Evolutionary conservation across 2,329 filamentous ascomycete genomes (phyloP).

Genomic region (Cladosporium sp.): DNA sequence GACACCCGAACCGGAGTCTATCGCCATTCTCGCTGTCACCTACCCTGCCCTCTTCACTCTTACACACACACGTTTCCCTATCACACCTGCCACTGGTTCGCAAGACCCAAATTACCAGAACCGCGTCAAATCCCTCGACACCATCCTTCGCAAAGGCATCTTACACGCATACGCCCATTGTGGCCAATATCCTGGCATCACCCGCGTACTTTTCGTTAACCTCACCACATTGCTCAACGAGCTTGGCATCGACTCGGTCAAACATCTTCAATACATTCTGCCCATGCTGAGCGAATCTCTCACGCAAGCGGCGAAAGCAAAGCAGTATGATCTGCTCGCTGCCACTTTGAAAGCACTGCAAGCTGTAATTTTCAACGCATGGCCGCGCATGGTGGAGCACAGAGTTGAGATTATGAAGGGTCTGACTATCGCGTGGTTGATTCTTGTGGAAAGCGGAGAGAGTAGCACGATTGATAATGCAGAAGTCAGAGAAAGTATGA

Average conservation of each 20-base stretch:
- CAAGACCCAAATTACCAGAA: constrained; percentile 32
- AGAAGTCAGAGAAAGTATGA: constrained; percentile 19
- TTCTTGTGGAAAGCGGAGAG: constrained; percentile 15
- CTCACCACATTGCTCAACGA: constrained; percentile 48
- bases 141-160: constrained; percentile 39
- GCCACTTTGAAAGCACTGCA: constrained; percentile 53
- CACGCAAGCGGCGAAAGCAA: constrained; percentile 64
- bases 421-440: constrained; percentile 41
- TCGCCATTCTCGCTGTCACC: constrained; percentile 58
- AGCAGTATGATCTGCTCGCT: constrained; percentile 51
- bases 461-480: constrained; percentile 23
- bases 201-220: constrained; percentile 53
- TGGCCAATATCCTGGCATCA: constrained; percentile 54
- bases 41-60: constrained; percentile 66
- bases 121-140: constrained; percentile 40
- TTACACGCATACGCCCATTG: constrained; percentile 51
- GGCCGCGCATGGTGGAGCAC: constrained; percentile 64
- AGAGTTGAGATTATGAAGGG: constrained; percentile 61
- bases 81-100: constrained; percentile 1
- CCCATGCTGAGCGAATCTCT: constrained; percentile 63
- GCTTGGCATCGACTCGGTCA: constrained; percentile 60
- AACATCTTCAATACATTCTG: constrained; percentile 66
- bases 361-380: constrained; percentile 58
- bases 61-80: constrained; percentile 38
- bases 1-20: constrained; percentile 68